Evolutionary conservation across 257 asterid species (phyloP).

Genomic region (Scutellaria minor): DNA sequence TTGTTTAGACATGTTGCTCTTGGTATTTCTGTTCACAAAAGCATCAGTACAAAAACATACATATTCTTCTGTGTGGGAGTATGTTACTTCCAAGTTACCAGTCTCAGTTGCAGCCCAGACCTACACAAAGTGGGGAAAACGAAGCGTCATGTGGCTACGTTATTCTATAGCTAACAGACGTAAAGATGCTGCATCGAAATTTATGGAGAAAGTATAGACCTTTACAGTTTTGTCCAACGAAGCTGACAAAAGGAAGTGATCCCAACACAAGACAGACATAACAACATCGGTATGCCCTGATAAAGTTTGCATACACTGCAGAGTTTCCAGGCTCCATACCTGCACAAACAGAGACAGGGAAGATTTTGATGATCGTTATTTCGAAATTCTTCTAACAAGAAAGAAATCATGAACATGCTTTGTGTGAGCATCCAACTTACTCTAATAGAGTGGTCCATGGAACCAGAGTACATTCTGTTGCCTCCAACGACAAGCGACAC

Average conservation of each 20-base stretch:
- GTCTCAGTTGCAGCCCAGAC: constrained; percentile 86
- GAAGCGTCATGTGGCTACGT: constrained; percentile 13
- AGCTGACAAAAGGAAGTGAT: constrained; percentile 93
- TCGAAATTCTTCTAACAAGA: constrained; percentile 1
- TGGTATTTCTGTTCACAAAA: neutral
- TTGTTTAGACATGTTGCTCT: neutral
- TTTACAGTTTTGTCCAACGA: constrained; percentile 89
- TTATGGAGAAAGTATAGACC: constrained; percentile 45
- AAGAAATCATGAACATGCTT: constrained; percentile 23
- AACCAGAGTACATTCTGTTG: constrained; percentile 84
- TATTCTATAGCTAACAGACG: neutral
- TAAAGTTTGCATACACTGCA: constrained; percentile 86
- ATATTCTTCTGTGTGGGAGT: constrained; percentile 81
- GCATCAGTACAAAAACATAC: constrained; percentile 50
- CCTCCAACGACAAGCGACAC: constrained; percentile 90
- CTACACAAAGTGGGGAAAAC: constrained; percentile 42
- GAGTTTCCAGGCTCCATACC: constrained; percentile 95
- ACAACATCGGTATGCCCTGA: constrained; percentile 83
- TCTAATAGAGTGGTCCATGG: constrained; percentile 85
- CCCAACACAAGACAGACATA: constrained; percentile 99
- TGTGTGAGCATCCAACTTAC: constrained; percentile 48
- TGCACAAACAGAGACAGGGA: constrained; percentile 37
- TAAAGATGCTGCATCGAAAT: constrained; percentile 9
- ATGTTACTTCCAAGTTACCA: constrained; percentile 94
- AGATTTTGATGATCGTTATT: neutral